phyloP scores from a whole-genome alignment of 176 grass and related monocot species.

The Bothriochloa decipiens region DNA sequence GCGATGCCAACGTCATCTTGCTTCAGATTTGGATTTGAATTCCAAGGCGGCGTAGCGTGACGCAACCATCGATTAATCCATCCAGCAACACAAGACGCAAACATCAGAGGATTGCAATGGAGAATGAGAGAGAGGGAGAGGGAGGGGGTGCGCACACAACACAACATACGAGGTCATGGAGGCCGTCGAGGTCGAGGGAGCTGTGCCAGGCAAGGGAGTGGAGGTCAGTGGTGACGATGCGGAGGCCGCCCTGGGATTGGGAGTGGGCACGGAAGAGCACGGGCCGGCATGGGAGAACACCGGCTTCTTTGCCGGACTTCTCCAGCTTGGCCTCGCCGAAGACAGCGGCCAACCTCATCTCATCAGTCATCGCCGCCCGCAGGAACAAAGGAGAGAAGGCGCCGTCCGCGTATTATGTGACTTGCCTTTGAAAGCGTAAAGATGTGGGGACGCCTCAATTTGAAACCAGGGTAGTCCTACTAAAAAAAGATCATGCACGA shows the following conservation, averaged over 20 bases:
- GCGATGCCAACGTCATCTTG: slow-evolving; percentile 87
- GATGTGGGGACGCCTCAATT: no score
- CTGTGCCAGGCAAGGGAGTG: slow-evolving; percentile 64
- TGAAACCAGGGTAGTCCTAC: no score
- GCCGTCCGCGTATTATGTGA: not conserved
- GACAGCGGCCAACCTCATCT: slow-evolving; percentile 39
- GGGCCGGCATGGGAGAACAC: slow-evolving; percentile 2
- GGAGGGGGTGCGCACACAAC: not conserved
- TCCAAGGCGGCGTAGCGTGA: not conserved
- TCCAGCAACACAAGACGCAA: not conserved
- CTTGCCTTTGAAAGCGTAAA: no score
- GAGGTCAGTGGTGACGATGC: slow-evolving; percentile 73
- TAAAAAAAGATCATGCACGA: no score
- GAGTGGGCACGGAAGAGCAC: slow-evolving; percentile 54
- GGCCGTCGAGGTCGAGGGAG: slow-evolving; percentile 60
- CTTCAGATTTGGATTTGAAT: slow-evolving; percentile 37
- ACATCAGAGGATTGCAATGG: not conserved
- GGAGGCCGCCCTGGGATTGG: slow-evolving; percentile 32
- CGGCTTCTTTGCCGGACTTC: not conserved
- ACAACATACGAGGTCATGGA: slow-evolving; percentile 71
- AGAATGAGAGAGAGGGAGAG: not conserved
- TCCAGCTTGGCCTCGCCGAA: slow-evolving; percentile 64
- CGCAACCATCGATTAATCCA: not conserved
- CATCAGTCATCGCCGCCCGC: not conserved
- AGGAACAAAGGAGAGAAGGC: not conserved